phyloP scores from a whole-genome alignment of 2,329 filamentous ascomycete genomes.

The Fusarium cicatricum region DNA sequence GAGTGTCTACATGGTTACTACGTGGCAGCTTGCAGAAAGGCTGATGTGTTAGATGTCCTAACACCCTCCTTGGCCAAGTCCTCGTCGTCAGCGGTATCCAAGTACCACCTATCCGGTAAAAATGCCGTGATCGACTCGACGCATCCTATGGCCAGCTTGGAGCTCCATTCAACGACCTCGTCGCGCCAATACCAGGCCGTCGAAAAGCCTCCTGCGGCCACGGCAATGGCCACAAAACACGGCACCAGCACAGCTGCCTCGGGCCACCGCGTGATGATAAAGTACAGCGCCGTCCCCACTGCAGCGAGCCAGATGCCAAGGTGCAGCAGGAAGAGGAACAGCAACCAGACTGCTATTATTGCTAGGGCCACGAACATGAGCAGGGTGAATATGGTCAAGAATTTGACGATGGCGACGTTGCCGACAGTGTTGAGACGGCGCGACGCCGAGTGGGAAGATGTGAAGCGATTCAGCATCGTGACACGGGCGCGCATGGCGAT shows the following conservation, averaged over 20 bases:
- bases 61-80: slow-evolving; percentile 21
- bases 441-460: slow-evolving; percentile 32
- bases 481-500: slow-evolving; percentile 30
- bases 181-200: slow-evolving; percentile 17
- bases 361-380: neutral
- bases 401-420: slow-evolving; percentile 40
- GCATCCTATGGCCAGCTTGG: too few relatives aligned
- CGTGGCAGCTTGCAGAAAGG: too few relatives aligned
- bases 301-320: slow-evolving; percentile 34
- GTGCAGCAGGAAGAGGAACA: slow-evolving; percentile 7
- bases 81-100: slow-evolving; percentile 26
- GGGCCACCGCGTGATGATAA: slow-evolving; percentile 42
- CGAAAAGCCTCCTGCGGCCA: slow-evolving; percentile 20
- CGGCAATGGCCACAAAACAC: slow-evolving; percentile 34
- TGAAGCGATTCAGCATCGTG: slow-evolving; percentile 42
- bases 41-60: neutral
- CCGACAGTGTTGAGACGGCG: slow-evolving; percentile 38
- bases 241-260: slow-evolving; percentile 37
- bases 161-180: slow-evolving; percentile 6
- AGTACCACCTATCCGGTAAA: slow-evolving; percentile 15
- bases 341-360: fast-evolving
- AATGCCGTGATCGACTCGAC: neutral
- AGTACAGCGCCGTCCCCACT: slow-evolving; percentile 36
- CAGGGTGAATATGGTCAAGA: slow-evolving; percentile 8
- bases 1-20: too few relatives aligned